Evolutionary conservation across 495 filamentous ascomycete species (phyloP).

Genomic region (Xylaria acuta): DNA sequence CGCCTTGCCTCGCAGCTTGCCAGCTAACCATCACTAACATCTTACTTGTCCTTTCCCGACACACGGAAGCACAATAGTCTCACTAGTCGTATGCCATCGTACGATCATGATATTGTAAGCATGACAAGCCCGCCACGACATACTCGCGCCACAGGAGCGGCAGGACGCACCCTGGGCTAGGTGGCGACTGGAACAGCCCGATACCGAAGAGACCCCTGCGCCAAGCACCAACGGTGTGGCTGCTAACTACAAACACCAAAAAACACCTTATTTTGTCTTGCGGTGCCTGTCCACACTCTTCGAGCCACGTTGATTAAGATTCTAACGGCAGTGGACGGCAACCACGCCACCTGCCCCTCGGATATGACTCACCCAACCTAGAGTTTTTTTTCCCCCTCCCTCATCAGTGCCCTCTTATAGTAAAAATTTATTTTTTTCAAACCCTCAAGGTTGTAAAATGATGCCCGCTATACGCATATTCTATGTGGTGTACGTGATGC

Average conservation of each 20-base stretch:
- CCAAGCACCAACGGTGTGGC: conserved; percentile 21
- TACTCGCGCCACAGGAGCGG: conserved; percentile 5
- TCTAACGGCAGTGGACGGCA: neutral
- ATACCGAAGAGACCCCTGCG: neutral
- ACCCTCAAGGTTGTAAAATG: neutral
- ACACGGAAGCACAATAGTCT: neutral
- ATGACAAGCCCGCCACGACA: conserved; percentile 9
- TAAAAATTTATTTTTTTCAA: neutral
- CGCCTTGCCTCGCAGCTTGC: conserved; percentile 3
- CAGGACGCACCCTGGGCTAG: neutral
- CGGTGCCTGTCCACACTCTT: neutral
- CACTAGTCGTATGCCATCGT: conserved; percentile 13
- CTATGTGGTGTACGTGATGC: conserved; percentile 1
- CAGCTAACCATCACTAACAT: conserved; percentile 6
- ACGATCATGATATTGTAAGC: conserved; percentile 18
- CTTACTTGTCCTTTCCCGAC: neutral
- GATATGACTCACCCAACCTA: conserved; percentile 1
- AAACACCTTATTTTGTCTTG: neutral
- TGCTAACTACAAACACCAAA: conserved; percentile 9
- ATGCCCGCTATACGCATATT: neutral
- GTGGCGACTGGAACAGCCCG: conserved; percentile 12
- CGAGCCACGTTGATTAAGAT: neutral
- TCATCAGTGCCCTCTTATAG: neutral
- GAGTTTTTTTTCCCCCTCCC: no score
- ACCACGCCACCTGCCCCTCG: neutral